Evolutionary conservation across 345 rosid genomes (phyloP).

Genomic region (Salix koriyanagi): DNA sequence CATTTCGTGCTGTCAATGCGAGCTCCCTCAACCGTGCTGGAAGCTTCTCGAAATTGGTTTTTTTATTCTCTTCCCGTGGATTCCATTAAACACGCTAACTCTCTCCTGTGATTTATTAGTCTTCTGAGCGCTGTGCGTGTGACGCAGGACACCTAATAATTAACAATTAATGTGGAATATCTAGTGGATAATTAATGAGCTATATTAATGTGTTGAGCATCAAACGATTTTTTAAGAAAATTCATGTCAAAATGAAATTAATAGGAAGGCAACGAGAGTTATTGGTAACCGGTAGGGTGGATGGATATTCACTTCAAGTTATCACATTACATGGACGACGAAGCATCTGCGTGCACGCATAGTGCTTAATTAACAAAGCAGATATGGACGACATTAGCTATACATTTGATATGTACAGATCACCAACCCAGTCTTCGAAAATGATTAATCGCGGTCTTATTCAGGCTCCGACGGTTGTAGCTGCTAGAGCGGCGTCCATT

Average conservation of each 20-base stretch:
- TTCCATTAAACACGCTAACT: neutral
- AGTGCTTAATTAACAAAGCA: neutral
- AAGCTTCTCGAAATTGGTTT: neutral
- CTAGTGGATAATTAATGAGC: no score
- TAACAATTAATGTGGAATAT: no score
- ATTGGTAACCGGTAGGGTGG: neutral
- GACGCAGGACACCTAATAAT: no score
- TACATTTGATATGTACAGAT: constrained; percentile 1
- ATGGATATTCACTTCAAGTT: neutral
- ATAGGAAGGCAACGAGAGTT: neutral
- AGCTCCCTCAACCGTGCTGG: neutral
- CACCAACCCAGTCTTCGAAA: neutral
- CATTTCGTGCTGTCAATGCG: neutral
- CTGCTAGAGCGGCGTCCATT: constrained; percentile 38
- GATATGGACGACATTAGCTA: neutral
- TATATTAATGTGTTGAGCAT: no score
- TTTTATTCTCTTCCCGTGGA: neutral
- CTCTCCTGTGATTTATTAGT: neutral
- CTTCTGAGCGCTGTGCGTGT: neutral
- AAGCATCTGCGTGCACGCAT: neutral
- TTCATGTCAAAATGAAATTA: no score
- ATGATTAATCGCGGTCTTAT: neutral
- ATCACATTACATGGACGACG: neutral
- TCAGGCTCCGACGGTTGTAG: constrained; percentile 61
- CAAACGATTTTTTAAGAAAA: no score